Evolutionary conservation across 2,329 filamentous ascomycete species (phyloP).

Genomic region (Volutella citrinella): DNA sequence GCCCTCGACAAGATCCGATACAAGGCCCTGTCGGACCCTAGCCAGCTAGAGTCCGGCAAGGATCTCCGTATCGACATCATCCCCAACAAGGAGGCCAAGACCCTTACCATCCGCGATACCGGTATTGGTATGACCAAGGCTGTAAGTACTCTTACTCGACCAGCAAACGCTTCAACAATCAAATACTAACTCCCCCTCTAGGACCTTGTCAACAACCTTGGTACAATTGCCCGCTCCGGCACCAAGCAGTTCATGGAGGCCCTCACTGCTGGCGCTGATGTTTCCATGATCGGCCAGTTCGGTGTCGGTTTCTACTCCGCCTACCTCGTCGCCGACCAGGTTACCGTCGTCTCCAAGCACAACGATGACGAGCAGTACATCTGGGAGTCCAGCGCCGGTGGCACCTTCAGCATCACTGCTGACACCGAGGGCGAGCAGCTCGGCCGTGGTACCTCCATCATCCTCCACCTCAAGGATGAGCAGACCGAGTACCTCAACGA

Average conservation of each 20-base stretch:
- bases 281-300: conserved; percentile 99
- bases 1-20: conserved; percentile 99
- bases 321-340: conserved; percentile 97
- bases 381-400: conserved; percentile 97
- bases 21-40: conserved; percentile 94
- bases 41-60: conserved; percentile 96
- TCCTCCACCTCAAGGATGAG: conserved; percentile 99
- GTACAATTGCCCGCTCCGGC: conserved; percentile 97
- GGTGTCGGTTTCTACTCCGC: conserved; percentile 99
- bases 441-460: conserved; percentile 94
- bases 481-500: conserved; percentile 98
- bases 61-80: conserved; percentile 99
- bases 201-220: conserved; percentile 99
- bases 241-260: conserved; percentile 99
- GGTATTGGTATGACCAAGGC: conserved; percentile 99
- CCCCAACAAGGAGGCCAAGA: conserved; percentile 96
- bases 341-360: conserved; percentile 96
- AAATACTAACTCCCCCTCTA: conserved; percentile 31
- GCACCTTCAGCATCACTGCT: conserved; percentile 89
- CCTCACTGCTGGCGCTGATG: conserved; percentile 94
- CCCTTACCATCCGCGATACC: conserved; percentile 92
- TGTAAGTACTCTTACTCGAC: conserved; percentile 58
- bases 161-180: neutral
- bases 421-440: conserved; percentile 90
- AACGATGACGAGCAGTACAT: conserved; percentile 99